phyloP scores from a whole-genome alignment of 2,329 filamentous ascomycete genomes.

The Hypomyces perniciosus region DNA sequence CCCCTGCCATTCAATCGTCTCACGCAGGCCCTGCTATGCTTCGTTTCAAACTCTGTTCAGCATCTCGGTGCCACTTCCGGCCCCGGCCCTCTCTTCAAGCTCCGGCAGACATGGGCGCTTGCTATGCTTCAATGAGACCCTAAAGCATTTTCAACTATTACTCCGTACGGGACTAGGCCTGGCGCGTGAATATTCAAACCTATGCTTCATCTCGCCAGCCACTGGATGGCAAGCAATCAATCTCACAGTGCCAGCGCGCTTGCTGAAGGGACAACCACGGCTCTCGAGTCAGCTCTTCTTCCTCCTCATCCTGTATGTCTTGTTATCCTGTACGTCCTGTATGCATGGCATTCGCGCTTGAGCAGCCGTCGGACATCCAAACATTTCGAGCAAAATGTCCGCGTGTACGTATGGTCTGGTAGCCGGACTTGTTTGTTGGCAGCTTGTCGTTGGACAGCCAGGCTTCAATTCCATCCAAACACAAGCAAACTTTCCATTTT shows the following conservation, averaged over 20 bases:
- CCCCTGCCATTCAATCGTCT: background rate
- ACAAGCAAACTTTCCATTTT: background rate
- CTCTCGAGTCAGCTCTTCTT: slow-evolving; percentile 1
- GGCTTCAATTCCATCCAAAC: no score
- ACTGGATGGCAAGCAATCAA: slow-evolving; percentile 1
- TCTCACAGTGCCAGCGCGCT: slow-evolving; percentile 5
- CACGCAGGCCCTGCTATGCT: background rate
- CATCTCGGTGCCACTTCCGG: background rate
- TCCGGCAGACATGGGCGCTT: slow-evolving; percentile 6
- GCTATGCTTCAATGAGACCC: background rate
- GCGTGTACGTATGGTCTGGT: background rate
- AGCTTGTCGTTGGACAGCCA: background rate
- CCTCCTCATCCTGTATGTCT: background rate
- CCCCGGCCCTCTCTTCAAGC: background rate
- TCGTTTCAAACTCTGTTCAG: background rate
- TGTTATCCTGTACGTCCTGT: background rate
- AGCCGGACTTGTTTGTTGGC: background rate
- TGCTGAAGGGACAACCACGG: slow-evolving; percentile 1
- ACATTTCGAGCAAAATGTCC: no score
- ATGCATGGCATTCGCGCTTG: background rate
- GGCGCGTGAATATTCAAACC: background rate
- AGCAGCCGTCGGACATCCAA: slow-evolving; percentile 1
- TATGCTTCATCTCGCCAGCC: background rate
- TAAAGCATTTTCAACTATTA: no score
- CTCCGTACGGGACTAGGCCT: no score